phyloP scores from a whole-genome alignment of 352 stramenopile species.

The Phytophthora cryptogea region DNA sequence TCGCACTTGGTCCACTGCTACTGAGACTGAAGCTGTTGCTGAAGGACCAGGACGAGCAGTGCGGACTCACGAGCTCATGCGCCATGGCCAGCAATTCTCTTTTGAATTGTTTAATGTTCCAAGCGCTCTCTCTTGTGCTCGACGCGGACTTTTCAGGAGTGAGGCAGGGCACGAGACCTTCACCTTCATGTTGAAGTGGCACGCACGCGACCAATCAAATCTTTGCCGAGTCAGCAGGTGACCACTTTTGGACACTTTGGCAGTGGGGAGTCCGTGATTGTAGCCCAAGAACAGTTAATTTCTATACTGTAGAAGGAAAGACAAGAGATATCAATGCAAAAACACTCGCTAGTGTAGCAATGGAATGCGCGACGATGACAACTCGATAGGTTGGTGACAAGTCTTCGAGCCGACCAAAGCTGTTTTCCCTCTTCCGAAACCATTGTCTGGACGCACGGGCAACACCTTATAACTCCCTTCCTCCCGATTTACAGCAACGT shows the following conservation, averaged over 20 bases:
- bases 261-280: background rate
- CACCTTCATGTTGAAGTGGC: slow-evolving; percentile 24
- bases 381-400: background rate
- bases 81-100: slow-evolving; percentile 14
- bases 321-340: background rate
- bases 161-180: slow-evolving; percentile 13
- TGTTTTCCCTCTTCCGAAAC: slow-evolving; percentile 16
- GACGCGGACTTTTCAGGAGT: slow-evolving; percentile 21
- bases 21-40: slow-evolving; percentile 31
- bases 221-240: background rate
- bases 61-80: slow-evolving; percentile 34
- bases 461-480: slow-evolving; percentile 14
- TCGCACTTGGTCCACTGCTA: background rate
- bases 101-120: background rate
- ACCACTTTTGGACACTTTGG: background rate
- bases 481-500: slow-evolving; percentile 15
- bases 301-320: background rate
- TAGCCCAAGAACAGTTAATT: background rate
- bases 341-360: background rate
- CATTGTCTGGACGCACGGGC: slow-evolving; percentile 30
- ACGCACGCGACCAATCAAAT: slow-evolving; percentile 23
- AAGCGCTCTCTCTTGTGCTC: slow-evolving; percentile 5
- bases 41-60: slow-evolving; percentile 37
- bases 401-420: slow-evolving; percentile 3
- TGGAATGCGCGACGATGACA: background rate